phyloP scores from a whole-genome alignment of 1,284 basidiomycete species.

The Moesziomyces aphidis region DNA sequence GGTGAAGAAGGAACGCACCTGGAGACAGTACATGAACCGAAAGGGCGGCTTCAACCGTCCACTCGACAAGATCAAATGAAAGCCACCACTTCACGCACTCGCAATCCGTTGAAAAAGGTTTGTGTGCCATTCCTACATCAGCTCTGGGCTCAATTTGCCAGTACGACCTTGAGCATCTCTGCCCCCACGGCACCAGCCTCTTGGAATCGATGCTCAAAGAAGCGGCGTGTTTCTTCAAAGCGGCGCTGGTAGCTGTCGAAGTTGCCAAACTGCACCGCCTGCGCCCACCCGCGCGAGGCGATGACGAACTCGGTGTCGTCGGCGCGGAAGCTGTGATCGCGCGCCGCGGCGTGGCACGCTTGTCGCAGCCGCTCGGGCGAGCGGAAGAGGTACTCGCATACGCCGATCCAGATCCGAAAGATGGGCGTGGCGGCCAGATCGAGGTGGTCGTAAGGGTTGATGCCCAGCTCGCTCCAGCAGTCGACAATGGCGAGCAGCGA shows the following conservation, averaged over 20 bases:
- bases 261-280: slow-evolving; percentile 83
- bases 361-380: slow-evolving; percentile 68
- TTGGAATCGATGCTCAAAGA: slow-evolving; percentile 89
- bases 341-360: slow-evolving; percentile 74
- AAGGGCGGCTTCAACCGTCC: slow-evolving; percentile 57
- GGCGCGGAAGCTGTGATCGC: slow-evolving; percentile 83
- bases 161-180: slow-evolving; percentile 89
- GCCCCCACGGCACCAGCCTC: slow-evolving; percentile 84
- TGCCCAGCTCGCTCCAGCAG: slow-evolving; percentile 89
- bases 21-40: slow-evolving; percentile 93
- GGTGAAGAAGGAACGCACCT: slow-evolving; percentile 89
- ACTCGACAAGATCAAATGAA: slow-evolving; percentile 52
- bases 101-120: neutral
- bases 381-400: slow-evolving; percentile 94
- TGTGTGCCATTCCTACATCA: too few relatives aligned
- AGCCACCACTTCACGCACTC: neutral
- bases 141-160: slow-evolving; percentile 5
- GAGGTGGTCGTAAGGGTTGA: slow-evolving; percentile 91
- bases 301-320: slow-evolving; percentile 95
- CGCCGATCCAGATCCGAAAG: slow-evolving; percentile 96
- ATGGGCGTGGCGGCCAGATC: slow-evolving; percentile 94
- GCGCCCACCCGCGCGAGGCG: slow-evolving; percentile 89
- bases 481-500: slow-evolving; percentile 98
- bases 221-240: slow-evolving; percentile 81
- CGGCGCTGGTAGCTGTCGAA: slow-evolving; percentile 87